These are phyloP conservation scores for Allium fistulosum DNA, from an alignment of 106 monocot genomes.

Conservation along the genomic window DNA sequence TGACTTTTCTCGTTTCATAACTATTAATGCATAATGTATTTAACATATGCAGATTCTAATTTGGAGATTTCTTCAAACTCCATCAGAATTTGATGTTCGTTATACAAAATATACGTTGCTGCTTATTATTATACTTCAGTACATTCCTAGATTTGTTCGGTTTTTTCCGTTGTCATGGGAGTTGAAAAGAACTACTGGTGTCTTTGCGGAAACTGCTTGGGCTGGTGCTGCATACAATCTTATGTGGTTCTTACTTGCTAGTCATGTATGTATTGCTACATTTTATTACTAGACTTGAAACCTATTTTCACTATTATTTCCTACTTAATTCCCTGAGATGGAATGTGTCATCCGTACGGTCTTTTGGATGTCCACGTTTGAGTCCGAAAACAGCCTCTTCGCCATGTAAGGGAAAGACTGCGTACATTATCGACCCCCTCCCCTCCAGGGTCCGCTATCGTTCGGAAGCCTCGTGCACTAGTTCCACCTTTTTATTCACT, in stretches of 20 bases:
- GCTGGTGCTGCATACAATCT: constrained; percentile 95
- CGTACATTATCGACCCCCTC: too few relatives aligned
- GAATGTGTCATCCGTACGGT: too few relatives aligned
- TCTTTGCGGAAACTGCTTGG: constrained; percentile 94
- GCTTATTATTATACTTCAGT: constrained; percentile 64
- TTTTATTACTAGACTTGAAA: too few relatives aligned
- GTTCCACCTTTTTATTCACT: too few relatives aligned
- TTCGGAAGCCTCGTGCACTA: too few relatives aligned
- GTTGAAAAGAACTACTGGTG: constrained; percentile 84
- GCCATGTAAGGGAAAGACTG: too few relatives aligned
- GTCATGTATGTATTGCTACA: constrained; percentile 54
- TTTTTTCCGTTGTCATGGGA: constrained; percentile 73
- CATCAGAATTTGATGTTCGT: constrained; percentile 46
- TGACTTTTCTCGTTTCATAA: not conserved
- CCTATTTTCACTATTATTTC: too few relatives aligned
- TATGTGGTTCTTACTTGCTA: constrained; percentile 75
- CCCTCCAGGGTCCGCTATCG: too few relatives aligned
- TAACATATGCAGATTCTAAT: constrained; percentile 61
- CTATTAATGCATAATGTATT: not conserved
- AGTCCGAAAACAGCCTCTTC: too few relatives aligned
- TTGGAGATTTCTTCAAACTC: constrained; percentile 68
- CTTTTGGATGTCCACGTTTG: too few relatives aligned
- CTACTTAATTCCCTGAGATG: too few relatives aligned
- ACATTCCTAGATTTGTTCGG: constrained; percentile 70
- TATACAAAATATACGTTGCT: constrained; percentile 58